Percentiles rank a stretch among this genome's conserved stretches.
Conservation (phyloP, 1,139 yeast species). For the Maudiozyma humilis region DNA sequence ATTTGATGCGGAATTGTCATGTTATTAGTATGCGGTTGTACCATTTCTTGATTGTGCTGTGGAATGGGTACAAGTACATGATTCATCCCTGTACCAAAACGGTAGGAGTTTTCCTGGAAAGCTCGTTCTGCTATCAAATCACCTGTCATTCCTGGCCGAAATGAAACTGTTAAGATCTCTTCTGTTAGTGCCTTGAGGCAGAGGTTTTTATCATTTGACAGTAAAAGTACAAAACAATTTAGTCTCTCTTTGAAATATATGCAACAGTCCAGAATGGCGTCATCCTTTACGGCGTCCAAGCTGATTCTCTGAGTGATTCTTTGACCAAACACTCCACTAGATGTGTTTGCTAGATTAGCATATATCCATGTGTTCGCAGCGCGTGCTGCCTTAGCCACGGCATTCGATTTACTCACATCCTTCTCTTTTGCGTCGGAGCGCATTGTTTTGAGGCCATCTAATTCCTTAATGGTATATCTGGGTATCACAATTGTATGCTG, state of each 20-base stretch:
- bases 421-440: conserved; percentile 18
- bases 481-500: conserved; percentile 58
- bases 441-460: conserved; percentile 64
- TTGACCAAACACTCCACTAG: conserved; percentile 57
- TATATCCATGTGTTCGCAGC: conserved; percentile 77
- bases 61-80: not conserved
- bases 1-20: too few species aligned
- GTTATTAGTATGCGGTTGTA: too few species aligned
- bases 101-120: conserved; percentile 35
- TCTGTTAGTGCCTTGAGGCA: conserved; percentile 71
- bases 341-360: conserved; percentile 44
- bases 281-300: conserved; percentile 49
- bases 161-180: conserved; percentile 61
- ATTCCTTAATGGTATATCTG: conserved; percentile 56
- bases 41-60: not conserved
- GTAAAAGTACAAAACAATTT: conserved; percentile 46
- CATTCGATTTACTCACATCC: not conserved
- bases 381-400: conserved; percentile 54
- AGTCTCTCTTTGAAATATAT: conserved; percentile 45
- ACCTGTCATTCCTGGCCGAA: conserved; percentile 51
- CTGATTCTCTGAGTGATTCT: conserved; percentile 46
- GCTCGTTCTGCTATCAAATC: conserved; percentile 47
- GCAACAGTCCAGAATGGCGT: conserved; percentile 81
- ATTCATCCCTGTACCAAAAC: conserved; percentile 16
- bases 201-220: conserved; percentile 78